Evolutionary conservation across 1,139 yeast species (phyloP).

Genomic region (Suhomyces chickasaworum): DNA sequence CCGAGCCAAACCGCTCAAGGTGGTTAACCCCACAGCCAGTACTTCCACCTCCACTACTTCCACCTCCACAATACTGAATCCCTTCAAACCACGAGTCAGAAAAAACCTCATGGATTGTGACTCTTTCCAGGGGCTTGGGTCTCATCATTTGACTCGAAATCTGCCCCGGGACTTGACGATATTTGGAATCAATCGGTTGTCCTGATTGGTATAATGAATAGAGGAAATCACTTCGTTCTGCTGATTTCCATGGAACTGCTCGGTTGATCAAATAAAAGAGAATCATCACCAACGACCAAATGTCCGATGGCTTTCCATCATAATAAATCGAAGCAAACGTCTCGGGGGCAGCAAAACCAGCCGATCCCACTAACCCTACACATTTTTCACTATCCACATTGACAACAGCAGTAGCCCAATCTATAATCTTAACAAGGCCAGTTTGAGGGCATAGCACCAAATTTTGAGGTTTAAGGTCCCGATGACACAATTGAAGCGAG

Average conservation of each 20-base stretch:
- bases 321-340: slow-evolving; percentile 37
- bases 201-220: not conserved
- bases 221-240: slow-evolving; percentile 21
- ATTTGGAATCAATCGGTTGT: not conserved
- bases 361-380: slow-evolving; percentile 54
- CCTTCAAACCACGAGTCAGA: slow-evolving; percentile 21
- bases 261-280: slow-evolving; percentile 32
- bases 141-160: slow-evolving; percentile 21
- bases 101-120: slow-evolving; percentile 17
- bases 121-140: slow-evolving; percentile 21
- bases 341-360: slow-evolving; percentile 51
- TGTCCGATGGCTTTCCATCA: slow-evolving; percentile 44
- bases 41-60: too few relatives aligned
- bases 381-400: slow-evolving; percentile 21
- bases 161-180: not conserved
- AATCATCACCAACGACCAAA: slow-evolving; percentile 54
- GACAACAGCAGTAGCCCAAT: slow-evolving; percentile 36
- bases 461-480: slow-evolving; percentile 47
- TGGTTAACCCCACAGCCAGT: slow-evolving; percentile 21
- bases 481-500: slow-evolving; percentile 34
- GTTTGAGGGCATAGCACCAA: slow-evolving; percentile 30
- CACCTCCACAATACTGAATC: slow-evolving; percentile 6
- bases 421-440: slow-evolving; percentile 39
- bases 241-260: slow-evolving; percentile 41
- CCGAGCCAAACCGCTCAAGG: slow-evolving; percentile 4